These are phyloP conservation scores for Cytospora leucostoma DNA, from an alignment of 2,329 filamentous ascomycete genomes.

Conservation along the genomic window DNA sequence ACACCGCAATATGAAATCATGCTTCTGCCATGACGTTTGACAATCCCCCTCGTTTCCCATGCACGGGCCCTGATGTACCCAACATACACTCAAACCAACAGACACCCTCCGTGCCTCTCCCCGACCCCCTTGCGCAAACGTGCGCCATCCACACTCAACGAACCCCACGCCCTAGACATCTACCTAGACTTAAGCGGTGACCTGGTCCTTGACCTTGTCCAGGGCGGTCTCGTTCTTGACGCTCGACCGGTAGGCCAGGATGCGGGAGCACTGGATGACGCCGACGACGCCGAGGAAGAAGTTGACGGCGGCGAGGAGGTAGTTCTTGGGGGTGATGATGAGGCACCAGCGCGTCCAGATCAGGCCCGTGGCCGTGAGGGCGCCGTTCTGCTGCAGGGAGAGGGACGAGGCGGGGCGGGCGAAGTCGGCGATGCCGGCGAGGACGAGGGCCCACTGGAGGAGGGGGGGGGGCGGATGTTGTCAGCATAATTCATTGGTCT, in stretches of 20 bases:
- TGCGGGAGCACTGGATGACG: constrained; percentile 77
- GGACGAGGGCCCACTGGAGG: constrained; percentile 82
- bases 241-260: constrained; percentile 64
- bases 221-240: constrained; percentile 51
- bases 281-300: constrained; percentile 95
- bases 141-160: neutral
- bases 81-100: no score
- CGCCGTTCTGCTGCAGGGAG: constrained; percentile 87
- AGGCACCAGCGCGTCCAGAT: constrained; percentile 99
- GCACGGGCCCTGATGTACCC: no score
- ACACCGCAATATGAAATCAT: no score
- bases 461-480: constrained; percentile 18
- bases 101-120: no score
- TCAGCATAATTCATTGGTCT: constrained; percentile 42
- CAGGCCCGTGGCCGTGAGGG: constrained; percentile 83
- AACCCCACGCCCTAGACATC: constrained; percentile 38
- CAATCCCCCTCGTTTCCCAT: no score
- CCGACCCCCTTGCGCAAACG: no score
- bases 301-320: constrained; percentile 94
- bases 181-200: constrained; percentile 33
- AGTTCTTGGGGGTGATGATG: constrained; percentile 91
- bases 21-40: no score
- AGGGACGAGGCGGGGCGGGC: constrained; percentile 88
- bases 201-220: constrained; percentile 39
- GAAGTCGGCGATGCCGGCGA: constrained; percentile 91